phyloP scores from a whole-genome alignment of 345 rosid genomes.

The Cardamine resedifolia region DNA sequence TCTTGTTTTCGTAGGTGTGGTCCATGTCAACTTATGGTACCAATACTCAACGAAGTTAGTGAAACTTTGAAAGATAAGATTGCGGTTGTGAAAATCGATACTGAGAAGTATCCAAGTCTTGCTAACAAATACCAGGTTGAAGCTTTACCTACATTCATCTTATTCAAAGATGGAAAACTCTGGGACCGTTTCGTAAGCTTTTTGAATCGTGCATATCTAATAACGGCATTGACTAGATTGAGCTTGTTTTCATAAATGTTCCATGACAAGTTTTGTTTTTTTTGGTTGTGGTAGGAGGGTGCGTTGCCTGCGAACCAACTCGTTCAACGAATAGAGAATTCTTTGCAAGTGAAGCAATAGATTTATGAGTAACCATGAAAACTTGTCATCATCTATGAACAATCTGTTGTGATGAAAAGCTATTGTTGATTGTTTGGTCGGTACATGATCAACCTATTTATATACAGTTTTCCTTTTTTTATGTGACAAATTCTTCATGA shows the following conservation, averaged over 20 bases:
- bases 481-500: not conserved
- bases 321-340: conserved; percentile 63
- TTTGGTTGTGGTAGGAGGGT: conserved; percentile 60
- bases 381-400: conserved; percentile 1
- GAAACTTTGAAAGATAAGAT: conserved; percentile 60
- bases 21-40: conserved; percentile 91
- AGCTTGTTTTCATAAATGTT: not conserved
- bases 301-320: conserved; percentile 69
- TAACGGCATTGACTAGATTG: not conserved
- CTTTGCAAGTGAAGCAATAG: conserved; percentile 67
- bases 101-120: conserved; percentile 83
- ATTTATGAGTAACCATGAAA: conserved; percentile 20
- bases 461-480: not conserved
- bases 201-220: not conserved
- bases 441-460: not conserved
- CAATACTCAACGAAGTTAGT: conserved; percentile 76
- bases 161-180: conserved; percentile 82
- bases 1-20: conserved; percentile 67
- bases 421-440: not conserved
- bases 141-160: conserved; percentile 86
- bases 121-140: conserved; percentile 71
- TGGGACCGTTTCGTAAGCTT: conserved; percentile 84
- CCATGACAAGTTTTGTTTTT: conserved; percentile 3
- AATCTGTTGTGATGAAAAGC: not conserved
- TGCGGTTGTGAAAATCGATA: conserved; percentile 80